Evolutionary conservation across 371 early-diverging fungal species (phyloP).

Genomic region (Rhizopus delemar): DNA sequence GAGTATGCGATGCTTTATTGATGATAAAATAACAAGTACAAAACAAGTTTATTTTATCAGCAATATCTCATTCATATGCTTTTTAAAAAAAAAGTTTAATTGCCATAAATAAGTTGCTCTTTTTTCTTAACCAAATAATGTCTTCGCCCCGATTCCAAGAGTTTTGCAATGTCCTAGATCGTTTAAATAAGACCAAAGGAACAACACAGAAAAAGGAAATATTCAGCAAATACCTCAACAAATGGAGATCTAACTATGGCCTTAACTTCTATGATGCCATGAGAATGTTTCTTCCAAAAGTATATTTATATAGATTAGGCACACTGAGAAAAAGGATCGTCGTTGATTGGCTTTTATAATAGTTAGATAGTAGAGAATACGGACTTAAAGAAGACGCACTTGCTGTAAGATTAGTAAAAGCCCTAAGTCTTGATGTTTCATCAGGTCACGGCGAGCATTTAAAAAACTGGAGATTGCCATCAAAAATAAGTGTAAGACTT

Average conservation of each 20-base stretch:
- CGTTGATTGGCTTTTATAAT: constrained; percentile 3
- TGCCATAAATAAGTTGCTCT: background rate
- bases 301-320: constrained; percentile 18
- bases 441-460: constrained; percentile 60
- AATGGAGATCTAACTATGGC: constrained; percentile 52
- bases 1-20: too few relatives aligned
- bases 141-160: constrained; percentile 2
- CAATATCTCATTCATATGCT: too few relatives aligned
- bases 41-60: too few relatives aligned
- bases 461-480: constrained; percentile 53
- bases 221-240: constrained; percentile 30
- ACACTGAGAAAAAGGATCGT: background rate
- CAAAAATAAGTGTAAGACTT: constrained; percentile 1
- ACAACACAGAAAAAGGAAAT: constrained; percentile 28
- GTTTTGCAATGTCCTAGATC: constrained; percentile 4
- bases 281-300: constrained; percentile 72
- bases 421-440: constrained; percentile 52
- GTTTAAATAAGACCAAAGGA: constrained; percentile 12
- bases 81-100: too few relatives aligned
- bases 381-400: constrained; percentile 69
- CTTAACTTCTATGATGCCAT: constrained; percentile 57
- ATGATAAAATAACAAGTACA: too few relatives aligned
- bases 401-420: constrained; percentile 63
- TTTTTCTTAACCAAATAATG: constrained; percentile 1
- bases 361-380: constrained; percentile 71